Evolutionary conservation across 2,329 filamentous ascomycete genomes (phyloP).

Genomic region (Botrytis elliptica): DNA sequence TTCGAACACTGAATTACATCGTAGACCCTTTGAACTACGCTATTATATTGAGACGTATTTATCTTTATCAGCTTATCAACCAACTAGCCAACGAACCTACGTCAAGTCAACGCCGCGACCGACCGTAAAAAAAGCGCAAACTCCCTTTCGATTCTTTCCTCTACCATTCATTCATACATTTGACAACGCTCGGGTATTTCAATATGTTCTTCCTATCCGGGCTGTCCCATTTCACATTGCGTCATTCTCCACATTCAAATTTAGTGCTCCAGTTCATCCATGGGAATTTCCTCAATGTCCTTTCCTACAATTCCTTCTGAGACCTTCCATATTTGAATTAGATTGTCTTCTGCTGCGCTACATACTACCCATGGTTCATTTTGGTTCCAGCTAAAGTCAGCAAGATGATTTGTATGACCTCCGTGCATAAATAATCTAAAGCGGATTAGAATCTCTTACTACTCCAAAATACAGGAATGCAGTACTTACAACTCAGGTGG

Average conservation of each 20-base stretch:
- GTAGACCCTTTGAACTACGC: neutral
- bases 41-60: neutral
- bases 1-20: no score
- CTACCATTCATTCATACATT: constrained; percentile 8
- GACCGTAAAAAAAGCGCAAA: neutral
- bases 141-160: neutral
- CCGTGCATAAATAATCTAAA: constrained; percentile 93
- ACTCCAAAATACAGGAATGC: neutral
- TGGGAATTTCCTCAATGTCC: constrained; percentile 71
- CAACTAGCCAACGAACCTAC: neutral
- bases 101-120: constrained; percentile 7
- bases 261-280: constrained; percentile 71
- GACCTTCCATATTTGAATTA: constrained; percentile 92
- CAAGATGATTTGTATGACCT: constrained; percentile 93
- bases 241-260: neutral
- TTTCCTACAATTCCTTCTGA: constrained; percentile 78
- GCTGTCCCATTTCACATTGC: neutral
- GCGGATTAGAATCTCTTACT: constrained; percentile 15
- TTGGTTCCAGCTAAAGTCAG: constrained; percentile 96
- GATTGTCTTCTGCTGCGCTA: constrained; percentile 93
- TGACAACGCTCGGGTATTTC: constrained; percentile 13
- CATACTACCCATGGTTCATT: constrained; percentile 97
- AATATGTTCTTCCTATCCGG: neutral
- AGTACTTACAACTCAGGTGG: constrained; percentile 82
- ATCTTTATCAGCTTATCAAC: constrained; percentile 7